Base-by-base conservation (phyloP, 305 asterid genomes). In the Plantago coronopus region DNA sequence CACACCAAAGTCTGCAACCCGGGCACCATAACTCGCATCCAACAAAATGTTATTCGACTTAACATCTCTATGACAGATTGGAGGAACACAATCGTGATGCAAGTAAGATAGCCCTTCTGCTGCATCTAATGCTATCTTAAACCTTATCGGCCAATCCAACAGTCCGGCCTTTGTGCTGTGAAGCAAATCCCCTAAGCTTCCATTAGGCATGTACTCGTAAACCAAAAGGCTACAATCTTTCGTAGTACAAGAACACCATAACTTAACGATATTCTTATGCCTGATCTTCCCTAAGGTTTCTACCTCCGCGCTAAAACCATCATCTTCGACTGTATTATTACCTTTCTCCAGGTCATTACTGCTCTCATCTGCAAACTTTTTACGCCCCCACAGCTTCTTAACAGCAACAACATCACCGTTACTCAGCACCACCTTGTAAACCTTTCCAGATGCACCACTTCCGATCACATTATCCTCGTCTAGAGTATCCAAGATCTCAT, bases 401-500 rank as follows among this genome's bases (percentile, higher is more conserved):
- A 93, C 99, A 0, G 99, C 99, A 15, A 87, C 94, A 0, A 77
- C 85, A 59, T 85, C 96, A 3, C 88, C 91, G 17, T 72, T 87
- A 84, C 88, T 82, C 55, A 89, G 65, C 38, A 85, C 94, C 31
- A 93, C 97, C 89, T 93, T 93, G 80, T 93, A 93, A 37, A 93
- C 99, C 73, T 87, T 89, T 7, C 99, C 99, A 0, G 99, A 93
- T 5, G 94, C 69, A 0, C 99, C 99, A 19, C 87, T 85, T 21
- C 99, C 99, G n/a, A 93, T 82, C 64, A 93, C 83, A 16, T 93
- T 93, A 68, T 93, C 97, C 65, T 93, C 99, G n/a, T 93, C 96
- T 8, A 93, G 76, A 43, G 84, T 87, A 34, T 87, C 84, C 55
- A 93, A 17, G 40, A 93, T 87, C 78, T 89, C 99, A 10, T 74